Base-by-base conservation (phyloP, 2,329 filamentous ascomycete genomes). In the Calonectria leucothoes region DNA sequence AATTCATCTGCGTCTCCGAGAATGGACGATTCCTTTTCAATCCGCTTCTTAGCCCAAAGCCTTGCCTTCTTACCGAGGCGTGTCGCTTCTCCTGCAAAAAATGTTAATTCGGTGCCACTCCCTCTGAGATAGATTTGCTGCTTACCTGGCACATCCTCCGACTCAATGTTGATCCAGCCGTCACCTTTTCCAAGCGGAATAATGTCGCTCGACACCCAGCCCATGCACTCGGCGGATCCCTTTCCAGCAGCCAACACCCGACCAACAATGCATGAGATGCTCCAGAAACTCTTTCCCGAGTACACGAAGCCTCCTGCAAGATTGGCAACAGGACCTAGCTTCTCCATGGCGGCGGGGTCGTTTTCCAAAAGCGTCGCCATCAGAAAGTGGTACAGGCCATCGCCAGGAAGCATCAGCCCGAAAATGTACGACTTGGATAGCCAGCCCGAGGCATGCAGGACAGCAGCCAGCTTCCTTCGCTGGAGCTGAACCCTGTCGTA, bases 341-440 rank as follows among this genome's bases (percentile, higher is more conserved):
- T 88, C n/a, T 83, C 82, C 76, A 93, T 86, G 2, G 91, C 92
- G 27, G 88, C 85, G n/a, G 86, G 85, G 74, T 94, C 92, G 72
- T 91, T 92, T 78, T 94, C 92, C 7, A 94, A 82, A 64, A 94
- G 82, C 4, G 92, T 91, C 2, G 91, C 89, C 87, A 94, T 94
- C 57, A 94, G 85, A 72, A 93, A 89, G 79, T 93, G 92, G 65
- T 89, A 87, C 33, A 93, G 79, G 1, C 88, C 87, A 75, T 94
- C 92, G 4, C 92, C 92, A 0, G 92, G 92, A 11, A 94, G 84
- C 79, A 93, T 88, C 55, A 94, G 81, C 0, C 92, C 92, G 39
- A 91, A 93, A 10, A 93, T 85, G 77, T 93, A 94, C 29, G 91
- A 93, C 81, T 92, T 92, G 6, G 92, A 93, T 23, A 94, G 86